Conservation (phyloP, 2,329 filamentous ascomycete species). For the Hypoxylon sp. region DNA sequence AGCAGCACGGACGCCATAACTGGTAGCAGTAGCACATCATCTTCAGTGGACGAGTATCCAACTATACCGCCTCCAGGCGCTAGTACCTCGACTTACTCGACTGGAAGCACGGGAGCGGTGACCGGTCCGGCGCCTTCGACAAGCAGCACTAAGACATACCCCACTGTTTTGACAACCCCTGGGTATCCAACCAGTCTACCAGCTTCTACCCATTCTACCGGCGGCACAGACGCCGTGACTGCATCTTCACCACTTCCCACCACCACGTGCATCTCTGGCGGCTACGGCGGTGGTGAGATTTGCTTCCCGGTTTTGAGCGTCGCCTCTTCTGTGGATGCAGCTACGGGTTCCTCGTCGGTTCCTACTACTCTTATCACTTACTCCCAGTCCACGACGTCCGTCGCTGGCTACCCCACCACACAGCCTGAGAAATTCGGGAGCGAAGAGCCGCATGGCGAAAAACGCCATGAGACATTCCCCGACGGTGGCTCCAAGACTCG, state of each 20-base stretch:
- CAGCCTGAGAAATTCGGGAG: neutral
- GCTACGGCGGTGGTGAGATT: slow-evolving; percentile 35
- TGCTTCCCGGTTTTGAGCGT: slow-evolving; percentile 36
- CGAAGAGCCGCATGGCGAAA: neutral
- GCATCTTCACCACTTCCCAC: slow-evolving; percentile 12
- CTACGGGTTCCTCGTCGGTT: slow-evolving; percentile 25
- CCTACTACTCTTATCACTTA: slow-evolving; percentile 39
- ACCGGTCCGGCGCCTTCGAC: slow-evolving; percentile 12
- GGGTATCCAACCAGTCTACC: slow-evolving; percentile 22
- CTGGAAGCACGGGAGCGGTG: slow-evolving; percentile 26
- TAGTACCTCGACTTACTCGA: slow-evolving; percentile 25
- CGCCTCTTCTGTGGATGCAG: slow-evolving; percentile 32
- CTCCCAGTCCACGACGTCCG: slow-evolving; percentile 15
- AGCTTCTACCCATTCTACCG: slow-evolving; percentile 19
- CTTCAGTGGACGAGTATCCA: slow-evolving; percentile 19
- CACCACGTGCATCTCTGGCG: slow-evolving; percentile 38
- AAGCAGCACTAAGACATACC: slow-evolving; percentile 36
- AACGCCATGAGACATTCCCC: neutral
- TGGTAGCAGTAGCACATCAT: slow-evolving; percentile 28
- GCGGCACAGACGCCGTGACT: slow-evolving; percentile 26
- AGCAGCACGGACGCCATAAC: slow-evolving; percentile 36
- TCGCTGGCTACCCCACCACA: slow-evolving; percentile 24
- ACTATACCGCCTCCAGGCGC: slow-evolving; percentile 4
- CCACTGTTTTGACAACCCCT: slow-evolving; percentile 15
- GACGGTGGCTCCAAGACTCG: slow-evolving; percentile 4